A percentile compares a stretch with the other conserved stretches of the same genome.
These are phyloP conservation scores for Exophiala viscosa DNA, from an alignment of 2,329 filamentous ascomycete genomes.

Conservation along the genomic window DNA sequence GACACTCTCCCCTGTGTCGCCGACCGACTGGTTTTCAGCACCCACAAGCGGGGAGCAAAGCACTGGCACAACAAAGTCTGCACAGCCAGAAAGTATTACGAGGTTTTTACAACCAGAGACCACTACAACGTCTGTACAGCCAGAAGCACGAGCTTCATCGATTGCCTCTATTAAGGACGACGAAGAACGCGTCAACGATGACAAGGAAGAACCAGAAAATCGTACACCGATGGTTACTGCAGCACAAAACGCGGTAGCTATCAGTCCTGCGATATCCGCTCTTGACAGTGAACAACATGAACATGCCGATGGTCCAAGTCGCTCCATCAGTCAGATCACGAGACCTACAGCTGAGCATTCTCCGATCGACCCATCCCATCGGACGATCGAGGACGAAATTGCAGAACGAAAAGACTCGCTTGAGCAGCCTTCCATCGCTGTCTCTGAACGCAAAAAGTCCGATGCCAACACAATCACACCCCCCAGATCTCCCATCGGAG, in stretches of 20 bases:
- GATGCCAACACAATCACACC: conserved; percentile 6
- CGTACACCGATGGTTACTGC: no score
- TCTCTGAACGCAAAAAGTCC: background rate
- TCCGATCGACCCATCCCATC: conserved; percentile 8
- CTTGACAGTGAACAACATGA: conserved; percentile 18
- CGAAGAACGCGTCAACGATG: no score
- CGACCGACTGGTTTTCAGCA: conserved; percentile 22
- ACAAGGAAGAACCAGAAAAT: no score
- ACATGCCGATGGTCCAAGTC: conserved; percentile 11
- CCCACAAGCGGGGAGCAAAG: conserved; percentile 7
- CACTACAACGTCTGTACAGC: background rate
- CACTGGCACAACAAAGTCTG: background rate
- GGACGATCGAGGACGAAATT: background rate
- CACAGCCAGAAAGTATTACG: background rate
- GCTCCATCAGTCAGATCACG: conserved; percentile 21
- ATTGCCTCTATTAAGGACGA: background rate
- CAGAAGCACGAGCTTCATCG: conserved; percentile 1
- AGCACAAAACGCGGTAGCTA: background rate
- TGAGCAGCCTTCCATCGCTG: background rate
- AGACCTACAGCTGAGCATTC: conserved; percentile 17
- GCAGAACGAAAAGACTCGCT: background rate
- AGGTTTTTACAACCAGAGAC: background rate
- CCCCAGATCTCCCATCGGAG: background rate
- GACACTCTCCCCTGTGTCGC: conserved; percentile 16
- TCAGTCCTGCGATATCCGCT: conserved; percentile 21